Conservation (phyloP, 257 asterid species). For the Cruciata laevipes region DNA sequence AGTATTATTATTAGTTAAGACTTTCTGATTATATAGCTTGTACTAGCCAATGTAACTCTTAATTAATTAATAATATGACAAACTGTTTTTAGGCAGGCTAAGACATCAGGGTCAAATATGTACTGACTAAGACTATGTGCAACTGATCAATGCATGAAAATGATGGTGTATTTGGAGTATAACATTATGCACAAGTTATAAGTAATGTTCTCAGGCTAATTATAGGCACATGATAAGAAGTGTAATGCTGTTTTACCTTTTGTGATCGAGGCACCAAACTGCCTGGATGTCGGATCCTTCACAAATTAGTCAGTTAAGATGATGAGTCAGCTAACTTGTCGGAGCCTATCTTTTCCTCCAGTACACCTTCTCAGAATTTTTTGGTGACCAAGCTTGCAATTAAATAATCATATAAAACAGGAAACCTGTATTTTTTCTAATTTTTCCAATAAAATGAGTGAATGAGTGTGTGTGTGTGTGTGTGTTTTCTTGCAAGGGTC, state of each 20-base stretch:
- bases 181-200: neutral
- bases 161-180: neutral
- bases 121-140: neutral
- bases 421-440: neutral
- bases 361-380: neutral
- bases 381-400: neutral
- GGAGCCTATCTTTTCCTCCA: neutral
- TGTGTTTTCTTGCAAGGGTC: neutral
- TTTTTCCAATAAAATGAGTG: neutral
- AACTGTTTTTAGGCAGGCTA: neutral
- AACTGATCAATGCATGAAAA: constrained; percentile 4
- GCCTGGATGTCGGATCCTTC: neutral
- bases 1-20: neutral
- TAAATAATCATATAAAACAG: neutral
- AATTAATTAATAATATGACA: neutral
- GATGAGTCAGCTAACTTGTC: neutral
- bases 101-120: neutral
- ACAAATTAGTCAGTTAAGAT: neutral
- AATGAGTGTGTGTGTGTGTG: neutral
- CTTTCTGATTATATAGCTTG: neutral
- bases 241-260: neutral
- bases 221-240: neutral
- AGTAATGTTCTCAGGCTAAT: neutral
- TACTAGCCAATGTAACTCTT: neutral
- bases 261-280: neutral